Evolutionary conservation across 805 yeast species (phyloP), one percentile per base, ranked within the genome.

Genomic region (Pichia gijzeniarum): DNA sequence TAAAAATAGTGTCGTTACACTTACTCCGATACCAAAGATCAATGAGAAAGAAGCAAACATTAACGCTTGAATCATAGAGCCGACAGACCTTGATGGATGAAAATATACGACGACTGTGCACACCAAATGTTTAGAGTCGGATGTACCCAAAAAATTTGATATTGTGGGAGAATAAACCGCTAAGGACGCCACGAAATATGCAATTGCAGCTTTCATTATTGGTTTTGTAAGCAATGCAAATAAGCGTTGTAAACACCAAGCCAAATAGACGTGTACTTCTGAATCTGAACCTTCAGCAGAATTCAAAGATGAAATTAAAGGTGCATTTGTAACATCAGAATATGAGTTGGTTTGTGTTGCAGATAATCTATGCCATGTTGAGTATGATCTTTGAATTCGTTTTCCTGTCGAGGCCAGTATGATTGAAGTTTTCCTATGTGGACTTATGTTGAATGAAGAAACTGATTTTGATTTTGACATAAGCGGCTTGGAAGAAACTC

Each of bases 61-160:
- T 16, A 83, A 60, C 12, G 89, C 80, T 57, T 86, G 88, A 48
- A 79, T 74, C 91, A 86, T 86, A 17, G 86, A 77, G 0, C 95
- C 95, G 46, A 77, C 75, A 0, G 93, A 74, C 40, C 95, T 63
- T 1, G 90, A 75, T 0, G 95, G 88, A 57, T 86, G 93, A 68
- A 87, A 86, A 61, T 87, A 87, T 2, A 86, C 93, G 1, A 86
- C 83, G 9, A 82, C 82, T 0, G 95, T 87, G 33, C 95, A 88
- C 3, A 83, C 80, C 51, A 85, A 74, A 66, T 86, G 95, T 59
- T 86, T 86, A 10, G 84, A 78, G 62, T 84, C 90, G 21, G 85
- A 72, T 31, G 64, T 59, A 0, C 95, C 95, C 36, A 85, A 58
- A 2, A 78, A 48, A 16, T 61, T 54, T 10, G 80, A 71, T 38